phyloP scores from a whole-genome alignment of 2,329 filamentous ascomycete genomes.

The Grosmannia clavigera region DNA sequence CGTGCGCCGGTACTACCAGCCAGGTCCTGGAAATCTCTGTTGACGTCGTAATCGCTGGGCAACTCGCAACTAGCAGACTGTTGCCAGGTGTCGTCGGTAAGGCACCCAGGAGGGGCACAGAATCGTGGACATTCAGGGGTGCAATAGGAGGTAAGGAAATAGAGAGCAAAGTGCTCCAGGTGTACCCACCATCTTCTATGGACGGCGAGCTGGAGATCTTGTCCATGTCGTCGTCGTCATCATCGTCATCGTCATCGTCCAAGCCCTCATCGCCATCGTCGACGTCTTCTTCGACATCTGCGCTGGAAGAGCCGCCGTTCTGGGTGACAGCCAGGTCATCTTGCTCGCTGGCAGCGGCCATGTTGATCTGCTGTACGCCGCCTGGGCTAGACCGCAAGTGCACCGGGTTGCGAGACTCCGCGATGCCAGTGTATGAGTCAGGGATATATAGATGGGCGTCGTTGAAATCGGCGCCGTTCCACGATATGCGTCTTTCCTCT shows the following conservation, averaged over 20 bases:
- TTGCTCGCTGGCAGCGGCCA: slow-evolving; percentile 25
- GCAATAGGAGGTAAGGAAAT: not conserved
- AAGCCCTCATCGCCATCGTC: slow-evolving; percentile 39
- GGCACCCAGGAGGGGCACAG: slow-evolving; percentile 13
- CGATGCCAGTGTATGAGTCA: slow-evolving; percentile 28
- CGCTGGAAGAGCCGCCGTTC: slow-evolving; percentile 40
- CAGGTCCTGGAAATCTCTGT: not conserved
- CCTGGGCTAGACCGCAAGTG: not conserved
- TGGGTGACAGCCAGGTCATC: slow-evolving; percentile 49
- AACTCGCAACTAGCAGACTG: not conserved
- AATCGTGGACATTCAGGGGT: slow-evolving; percentile 9
- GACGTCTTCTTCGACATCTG: slow-evolving; percentile 22
- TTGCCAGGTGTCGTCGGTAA: not conserved
- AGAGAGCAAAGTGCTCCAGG: slow-evolving; percentile 12
- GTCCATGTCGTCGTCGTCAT: slow-evolving; percentile 87
- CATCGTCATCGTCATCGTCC: slow-evolving; percentile 46
- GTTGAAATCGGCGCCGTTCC: slow-evolving; percentile 26
- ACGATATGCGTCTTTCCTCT: slow-evolving; percentile 56
- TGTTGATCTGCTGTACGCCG: slow-evolving; percentile 18
- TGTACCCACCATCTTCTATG: slow-evolving; percentile 94
- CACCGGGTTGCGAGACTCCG: slow-evolving; percentile 2
- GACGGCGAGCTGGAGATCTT: slow-evolving; percentile 98
- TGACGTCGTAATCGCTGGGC: not conserved
- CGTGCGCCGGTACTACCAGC: not conserved
- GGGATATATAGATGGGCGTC: slow-evolving; percentile 34